Evolutionary conservation across 1,284 basidiomycete species (phyloP).

Genomic region (Naganishia albida): DNA sequence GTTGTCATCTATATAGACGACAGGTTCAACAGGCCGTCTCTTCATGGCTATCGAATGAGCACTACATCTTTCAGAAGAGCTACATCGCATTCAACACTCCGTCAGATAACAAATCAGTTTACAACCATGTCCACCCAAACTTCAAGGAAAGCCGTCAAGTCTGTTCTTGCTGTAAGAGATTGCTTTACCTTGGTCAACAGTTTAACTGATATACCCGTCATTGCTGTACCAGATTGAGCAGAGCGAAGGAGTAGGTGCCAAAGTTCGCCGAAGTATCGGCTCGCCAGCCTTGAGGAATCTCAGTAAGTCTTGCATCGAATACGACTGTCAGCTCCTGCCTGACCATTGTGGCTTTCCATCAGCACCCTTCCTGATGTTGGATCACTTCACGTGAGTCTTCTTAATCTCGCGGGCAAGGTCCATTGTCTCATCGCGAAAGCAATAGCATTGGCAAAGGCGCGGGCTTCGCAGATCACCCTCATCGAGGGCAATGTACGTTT

Average conservation of each 20-base stretch:
- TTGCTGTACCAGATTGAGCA: slow-evolving; percentile 61
- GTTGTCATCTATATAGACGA: neutral
- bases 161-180: slow-evolving; percentile 57
- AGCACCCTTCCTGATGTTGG: slow-evolving; percentile 78
- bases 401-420: neutral
- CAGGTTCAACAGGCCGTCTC: neutral
- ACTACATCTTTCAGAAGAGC: neutral
- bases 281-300: slow-evolving; percentile 72
- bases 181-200: neutral
- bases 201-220: neutral
- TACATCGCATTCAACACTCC: neutral
- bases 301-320: slow-evolving; percentile 9
- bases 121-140: slow-evolving; percentile 8
- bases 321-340: neutral
- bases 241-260: slow-evolving; percentile 82
- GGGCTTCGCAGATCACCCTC: slow-evolving; percentile 66
- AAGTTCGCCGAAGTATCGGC: slow-evolving; percentile 88
- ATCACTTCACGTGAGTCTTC: slow-evolving; percentile 31
- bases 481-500: slow-evolving; percentile 69
- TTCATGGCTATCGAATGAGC: neutral
- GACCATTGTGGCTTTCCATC: neutral
- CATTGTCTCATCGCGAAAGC: neutral
- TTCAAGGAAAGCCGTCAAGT: slow-evolving; percentile 61
- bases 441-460: slow-evolving; percentile 58
- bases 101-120: neutral